Base-by-base conservation (phyloP, 306 rosid genomes). In the Purshia tridentata region DNA sequence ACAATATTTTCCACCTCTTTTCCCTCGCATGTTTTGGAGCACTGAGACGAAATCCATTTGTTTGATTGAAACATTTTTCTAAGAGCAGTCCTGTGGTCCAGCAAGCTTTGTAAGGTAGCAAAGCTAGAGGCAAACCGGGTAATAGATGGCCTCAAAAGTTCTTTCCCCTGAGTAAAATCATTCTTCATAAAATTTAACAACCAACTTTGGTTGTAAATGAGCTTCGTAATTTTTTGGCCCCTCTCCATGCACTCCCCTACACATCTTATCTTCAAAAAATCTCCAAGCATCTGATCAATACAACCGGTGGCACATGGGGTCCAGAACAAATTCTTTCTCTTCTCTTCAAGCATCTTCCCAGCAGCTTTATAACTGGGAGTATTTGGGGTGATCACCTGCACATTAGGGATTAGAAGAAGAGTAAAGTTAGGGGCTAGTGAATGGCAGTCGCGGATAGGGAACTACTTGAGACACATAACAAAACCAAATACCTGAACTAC, bases 301-400 rank as follows among this genome's bases (percentile, higher is more conserved):
- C 92, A 89, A 71, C 78, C 81, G 44, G 84, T 86, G 72, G 92
- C 96, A 81, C 98, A 94, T 45, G 96, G 97, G 12, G 96, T 86
- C 98, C 98, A 94, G 77, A 94, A 94, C 55, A 91, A 78, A 69
- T 83, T 83, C 76, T 91, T 85, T 77, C 98, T 89, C 84, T 86
- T 93, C 84, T 89, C 97, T 68, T 89, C 98, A 46, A 94, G 94
- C 95, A 91, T 86, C 82, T 89, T 89, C 54, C 97, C 99, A 48
- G 97, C 94, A 76, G 85, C 84, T 84, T 83, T 88, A 73, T 82
- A 91, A 81, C 65, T 77, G 72, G 89, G 90, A 80, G 95, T 88
- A 84, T 84, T 87, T 80, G 86, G 95, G 57, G 97, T 94, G 67
- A 89, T 84, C 70, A 94, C 95, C 99, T 94, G 68, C 58, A 50